Conservation (phyloP, 306 rosid species). For the Calophaca sinica region DNA sequence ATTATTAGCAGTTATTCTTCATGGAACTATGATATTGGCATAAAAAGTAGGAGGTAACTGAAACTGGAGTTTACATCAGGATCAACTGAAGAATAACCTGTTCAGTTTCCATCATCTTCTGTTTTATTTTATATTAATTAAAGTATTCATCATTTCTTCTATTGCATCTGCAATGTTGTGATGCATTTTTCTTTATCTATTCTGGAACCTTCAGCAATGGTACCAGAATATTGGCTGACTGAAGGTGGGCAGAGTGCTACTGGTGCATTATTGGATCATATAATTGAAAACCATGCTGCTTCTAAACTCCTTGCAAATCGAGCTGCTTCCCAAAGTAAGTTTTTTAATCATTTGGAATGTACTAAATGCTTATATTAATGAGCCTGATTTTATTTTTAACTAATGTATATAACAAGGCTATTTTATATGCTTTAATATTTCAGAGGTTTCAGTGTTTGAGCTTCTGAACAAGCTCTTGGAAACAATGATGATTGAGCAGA, state of each 20-base stretch:
- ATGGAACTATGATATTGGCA: slow-evolving; percentile 27
- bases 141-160: slow-evolving; percentile 34
- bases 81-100: slow-evolving; percentile 26
- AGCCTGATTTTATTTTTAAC: slow-evolving; percentile 2
- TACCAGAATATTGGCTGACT: slow-evolving; percentile 95
- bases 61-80: slow-evolving; percentile 21
- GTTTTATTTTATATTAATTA: neutral
- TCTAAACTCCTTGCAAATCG: slow-evolving; percentile 77
- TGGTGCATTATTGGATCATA: slow-evolving; percentile 93
- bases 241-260: slow-evolving; percentile 99
- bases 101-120: slow-evolving; percentile 29
- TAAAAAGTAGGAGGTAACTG: slow-evolving; percentile 27
- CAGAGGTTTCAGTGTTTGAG: slow-evolving; percentile 81
- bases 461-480: slow-evolving; percentile 84
- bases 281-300: slow-evolving; percentile 83
- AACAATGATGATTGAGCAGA: slow-evolving; percentile 62
- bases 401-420: slow-evolving; percentile 16
- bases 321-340: slow-evolving; percentile 86
- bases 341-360: slow-evolving; percentile 29
- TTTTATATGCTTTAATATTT: slow-evolving; percentile 41
- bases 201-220: slow-evolving; percentile 72
- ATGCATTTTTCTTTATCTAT: slow-evolving; percentile 40
- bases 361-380: slow-evolving; percentile 1
- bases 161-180: slow-evolving; percentile 40
- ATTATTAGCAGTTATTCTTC: slow-evolving; percentile 13